A percentile compares a stretch with the other conserved stretches of the same genome.
Evolutionary conservation across 179 eudicot genomes (phyloP).

Genomic region (Actinidia chinensis): DNA sequence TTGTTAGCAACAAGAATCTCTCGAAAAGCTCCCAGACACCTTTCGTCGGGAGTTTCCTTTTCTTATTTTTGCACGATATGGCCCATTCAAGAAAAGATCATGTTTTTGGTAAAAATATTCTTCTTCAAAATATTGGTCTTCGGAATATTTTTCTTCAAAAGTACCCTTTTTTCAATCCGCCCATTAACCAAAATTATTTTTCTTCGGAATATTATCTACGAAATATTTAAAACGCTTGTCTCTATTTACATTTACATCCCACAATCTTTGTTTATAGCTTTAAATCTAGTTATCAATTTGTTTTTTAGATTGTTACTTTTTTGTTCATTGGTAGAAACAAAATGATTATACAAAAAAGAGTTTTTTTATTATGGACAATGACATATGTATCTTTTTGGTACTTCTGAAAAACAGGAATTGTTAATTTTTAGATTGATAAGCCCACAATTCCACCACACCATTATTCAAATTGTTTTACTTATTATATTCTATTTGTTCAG

Average conservation of each 20-base stretch:
- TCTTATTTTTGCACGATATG: too few species aligned
- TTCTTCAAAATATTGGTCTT: neutral
- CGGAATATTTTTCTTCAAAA: neutral
- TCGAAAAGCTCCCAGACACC: too few species aligned
- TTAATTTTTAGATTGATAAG: too few species aligned
- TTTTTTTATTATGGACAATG: neutral
- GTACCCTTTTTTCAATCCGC: neutral
- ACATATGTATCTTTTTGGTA: neutral
- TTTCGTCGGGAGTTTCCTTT: too few species aligned
- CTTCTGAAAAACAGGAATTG: too few species aligned
- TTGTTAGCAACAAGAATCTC: too few species aligned
- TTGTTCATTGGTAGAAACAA: neutral
- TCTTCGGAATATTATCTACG: too few species aligned
- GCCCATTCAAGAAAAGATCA: neutral
- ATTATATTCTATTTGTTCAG: too few species aligned
- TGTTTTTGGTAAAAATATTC: neutral
- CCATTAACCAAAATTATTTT: neutral
- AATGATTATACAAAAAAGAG: neutral
- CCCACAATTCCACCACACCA: too few species aligned
- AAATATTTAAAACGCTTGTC: too few species aligned
- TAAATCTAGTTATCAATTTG: neutral
- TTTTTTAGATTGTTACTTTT: neutral
- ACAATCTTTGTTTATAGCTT: neutral
- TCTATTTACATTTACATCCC: too few species aligned
- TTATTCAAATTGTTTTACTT: too few species aligned